Evolutionary conservation across 202 grass and related monocot genomes (phyloP), one percentile per base, ranked within the genome.

Genomic region (Eragrostis tef): DNA sequence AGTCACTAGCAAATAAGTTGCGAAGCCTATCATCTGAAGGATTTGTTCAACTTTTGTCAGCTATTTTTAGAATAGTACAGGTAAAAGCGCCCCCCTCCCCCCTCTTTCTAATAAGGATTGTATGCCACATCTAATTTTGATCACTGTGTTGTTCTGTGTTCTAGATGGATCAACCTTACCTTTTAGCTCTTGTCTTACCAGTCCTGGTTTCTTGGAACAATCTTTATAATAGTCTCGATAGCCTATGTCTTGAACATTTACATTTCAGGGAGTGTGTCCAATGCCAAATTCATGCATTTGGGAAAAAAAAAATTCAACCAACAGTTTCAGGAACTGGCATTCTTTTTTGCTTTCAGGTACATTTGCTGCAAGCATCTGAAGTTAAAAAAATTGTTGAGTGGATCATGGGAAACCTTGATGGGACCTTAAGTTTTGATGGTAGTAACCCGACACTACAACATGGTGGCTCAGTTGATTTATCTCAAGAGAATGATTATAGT

Each of bases 11-110:
- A 64, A 96, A 94, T 81, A 99, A 94, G 64, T 87, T 99, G 79
- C 86, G 90, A 19, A 90, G 85, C 64, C 79, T 99, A 24, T 99
- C 97, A 31, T 91, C 91, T 79, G 97, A 99, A 89, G 88, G 90
- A 58, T 99, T 99, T 88, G 93, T 96, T 90, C 93, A 89, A 83
- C 97, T 99, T 85, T 84, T 99, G 43, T 81, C 87, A 2, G 93
- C 97, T 85, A 99, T 99, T 81, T 96, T 92, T 86, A 90, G 87
- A 71, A 87, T 99, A 86, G 93, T 99, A 45, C 90, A 99, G 93
- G 97, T 96, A 86, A 90, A 85, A n/a, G n/a, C n/a, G n/a, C n/a
- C n/a, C n/a, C n/a, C n/a, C n/a, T 75, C 83, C 68, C 22, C 52
- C 54, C 59, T 42, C n/a, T 73, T 70, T 4, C 0, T 21, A 66